phyloP scores from a whole-genome alignment of 2,329 filamentous ascomycete genomes.

The Fusarium anthophilum region DNA sequence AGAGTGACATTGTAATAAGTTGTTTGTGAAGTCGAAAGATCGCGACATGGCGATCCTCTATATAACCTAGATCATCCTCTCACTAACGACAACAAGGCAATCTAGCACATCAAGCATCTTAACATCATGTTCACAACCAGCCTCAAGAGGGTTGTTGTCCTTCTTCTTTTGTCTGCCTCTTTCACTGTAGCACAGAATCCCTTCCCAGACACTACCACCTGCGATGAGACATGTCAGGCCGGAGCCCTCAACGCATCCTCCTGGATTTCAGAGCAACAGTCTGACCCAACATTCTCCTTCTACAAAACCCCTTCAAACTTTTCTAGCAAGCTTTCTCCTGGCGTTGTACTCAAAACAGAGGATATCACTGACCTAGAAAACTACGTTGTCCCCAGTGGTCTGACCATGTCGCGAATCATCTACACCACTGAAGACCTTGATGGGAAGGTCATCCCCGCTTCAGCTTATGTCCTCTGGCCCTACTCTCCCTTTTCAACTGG shows the following conservation, averaged over 20 bases:
- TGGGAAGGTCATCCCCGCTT: constrained; percentile 11
- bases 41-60: neutral
- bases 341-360: neutral
- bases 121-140: neutral
- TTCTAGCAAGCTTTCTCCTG: neutral
- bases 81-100: neutral
- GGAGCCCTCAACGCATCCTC: neutral
- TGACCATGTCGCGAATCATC: constrained; percentile 28
- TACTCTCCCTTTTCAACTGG: neutral
- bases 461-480: constrained; percentile 6
- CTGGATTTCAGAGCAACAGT: constrained; percentile 1
- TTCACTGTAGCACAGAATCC: neutral
- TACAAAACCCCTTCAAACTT: neutral
- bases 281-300: neutral
- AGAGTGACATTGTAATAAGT: neutral
- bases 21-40: neutral
- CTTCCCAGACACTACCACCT: constrained; percentile 8
- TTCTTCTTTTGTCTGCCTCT: neutral
- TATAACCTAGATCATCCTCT: neutral
- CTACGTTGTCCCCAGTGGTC: constrained; percentile 15
- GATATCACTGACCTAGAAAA: constrained; percentile 8
- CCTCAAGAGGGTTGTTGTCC: neutral
- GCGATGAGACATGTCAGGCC: neutral
- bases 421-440: constrained; percentile 22
- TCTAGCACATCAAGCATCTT: neutral